phyloP scores from a whole-genome alignment of 495 filamentous ascomycete genomes.

The Aspergillus sclerotiicarbonarius region DNA sequence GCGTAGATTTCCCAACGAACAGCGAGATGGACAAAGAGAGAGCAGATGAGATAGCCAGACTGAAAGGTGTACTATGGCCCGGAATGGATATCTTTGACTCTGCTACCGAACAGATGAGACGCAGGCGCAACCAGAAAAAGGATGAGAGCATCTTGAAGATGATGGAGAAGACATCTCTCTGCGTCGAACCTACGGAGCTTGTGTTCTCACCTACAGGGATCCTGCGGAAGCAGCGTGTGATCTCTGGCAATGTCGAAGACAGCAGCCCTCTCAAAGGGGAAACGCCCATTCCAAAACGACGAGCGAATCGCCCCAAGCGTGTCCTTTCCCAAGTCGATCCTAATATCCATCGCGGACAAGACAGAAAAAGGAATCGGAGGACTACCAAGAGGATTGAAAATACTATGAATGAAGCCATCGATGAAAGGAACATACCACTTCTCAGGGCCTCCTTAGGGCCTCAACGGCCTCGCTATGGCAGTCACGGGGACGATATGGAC shows the following conservation, averaged over 20 bases:
- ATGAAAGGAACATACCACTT: conserved; percentile 3
- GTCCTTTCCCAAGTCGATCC: conserved; percentile 30
- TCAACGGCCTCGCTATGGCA: conserved; percentile 10
- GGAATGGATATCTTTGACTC: conserved; percentile 91
- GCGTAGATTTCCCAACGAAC: conserved; percentile 9
- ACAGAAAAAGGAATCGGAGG: conserved; percentile 26
- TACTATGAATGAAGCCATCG: not conserved
- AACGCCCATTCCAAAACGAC: conserved; percentile 42
- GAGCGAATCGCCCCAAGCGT: conserved; percentile 27
- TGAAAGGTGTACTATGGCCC: conserved; percentile 78
- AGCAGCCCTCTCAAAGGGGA: conserved; percentile 49
- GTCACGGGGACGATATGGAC: conserved; percentile 23
- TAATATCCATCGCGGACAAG: conserved; percentile 30
- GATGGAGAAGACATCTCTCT: conserved; percentile 65
- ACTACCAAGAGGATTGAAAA: conserved; percentile 7
- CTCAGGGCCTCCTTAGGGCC: conserved; percentile 5
- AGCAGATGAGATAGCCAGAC: conserved; percentile 40
- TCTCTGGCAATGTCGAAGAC: conserved; percentile 55
- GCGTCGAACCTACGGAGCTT: conserved; percentile 68
- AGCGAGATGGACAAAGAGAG: conserved; percentile 29
- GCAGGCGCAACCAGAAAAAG: conserved; percentile 86
- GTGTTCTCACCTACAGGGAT: conserved; percentile 60
- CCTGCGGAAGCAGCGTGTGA: conserved; percentile 54
- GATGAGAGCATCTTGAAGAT: conserved; percentile 64
- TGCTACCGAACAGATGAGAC: conserved; percentile 70